Evolutionary conservation across 805 yeast genomes (phyloP), one percentile per base, ranked within the genome.

Genomic region (Candida yuanshanica): DNA sequence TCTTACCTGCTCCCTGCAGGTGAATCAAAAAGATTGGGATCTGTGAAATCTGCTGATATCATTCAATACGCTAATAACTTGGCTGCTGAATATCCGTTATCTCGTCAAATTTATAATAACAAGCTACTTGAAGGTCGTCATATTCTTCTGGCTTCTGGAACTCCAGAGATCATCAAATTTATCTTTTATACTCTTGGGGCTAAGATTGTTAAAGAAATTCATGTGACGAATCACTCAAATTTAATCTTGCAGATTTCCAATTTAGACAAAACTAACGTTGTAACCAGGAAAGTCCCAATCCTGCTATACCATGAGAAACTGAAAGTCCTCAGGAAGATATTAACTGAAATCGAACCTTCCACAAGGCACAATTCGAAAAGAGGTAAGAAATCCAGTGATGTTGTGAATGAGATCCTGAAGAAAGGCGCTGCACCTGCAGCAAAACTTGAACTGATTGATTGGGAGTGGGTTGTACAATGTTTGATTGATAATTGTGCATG

Each of bases 1-100:
- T 64, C 70, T 3, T 88, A 79, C 56, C 52, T 83, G 2, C 62
- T 88, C 14, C 83, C 95, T 1, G 77, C 93, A 0, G 96, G 96
- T 0, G 75, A 72, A 26, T 79, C 89, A 35, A 60, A 60, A 25
- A 49, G 66, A 13, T 51, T 79, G 49, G 53, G 55, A 23, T 63
- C 66, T 2, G 48, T 70, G 1, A 73, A 69, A 49, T 77, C 85
- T 35, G 54, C 68, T 31, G 76, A 82, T 42, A 62, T 79, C 2
- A 67, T 49, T 40, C 52, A 48, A 34, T 82, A 72, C 55, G 52
- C 67, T 23, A 47, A 47, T 6, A 72, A 70, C 14, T 68, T 63
- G 46, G 53, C 62, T 2, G 35, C 41, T 0, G 66, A 66, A 0
- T 36, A 36, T 0, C 31, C 47, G 1, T 52, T 81, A 29, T 37